Evolutionary conservation across 345 rosid genomes (phyloP).

Genomic region (Salix exigua): DNA sequence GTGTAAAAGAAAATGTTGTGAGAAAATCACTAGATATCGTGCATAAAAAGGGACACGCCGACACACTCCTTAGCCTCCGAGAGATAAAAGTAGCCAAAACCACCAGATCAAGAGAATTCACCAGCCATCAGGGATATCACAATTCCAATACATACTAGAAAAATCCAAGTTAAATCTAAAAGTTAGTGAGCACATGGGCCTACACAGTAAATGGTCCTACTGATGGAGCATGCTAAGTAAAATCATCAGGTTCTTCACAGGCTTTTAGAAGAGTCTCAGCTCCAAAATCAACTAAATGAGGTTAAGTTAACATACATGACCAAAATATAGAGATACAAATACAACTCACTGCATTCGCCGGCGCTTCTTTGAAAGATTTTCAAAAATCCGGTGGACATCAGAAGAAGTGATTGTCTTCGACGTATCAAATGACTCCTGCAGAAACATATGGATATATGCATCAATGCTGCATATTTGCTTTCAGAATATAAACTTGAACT

Average conservation of each 20-base stretch:
- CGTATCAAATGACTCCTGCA: conserved; percentile 71
- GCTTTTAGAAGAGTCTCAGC: conserved; percentile 4
- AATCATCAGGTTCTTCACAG: background rate
- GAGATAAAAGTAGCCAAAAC: background rate
- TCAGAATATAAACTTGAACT: background rate
- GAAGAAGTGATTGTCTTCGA: conserved; percentile 78
- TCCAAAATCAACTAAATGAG: conserved; percentile 8
- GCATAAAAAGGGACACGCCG: background rate
- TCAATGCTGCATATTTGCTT: background rate
- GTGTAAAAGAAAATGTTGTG: background rate
- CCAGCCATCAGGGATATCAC: background rate
- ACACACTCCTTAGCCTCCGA: background rate
- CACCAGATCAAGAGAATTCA: background rate
- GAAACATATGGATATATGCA: background rate
- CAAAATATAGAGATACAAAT: background rate
- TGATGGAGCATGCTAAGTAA: background rate
- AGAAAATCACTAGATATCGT: background rate
- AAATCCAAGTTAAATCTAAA: background rate
- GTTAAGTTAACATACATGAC: background rate
- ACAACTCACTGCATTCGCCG: conserved; percentile 41
- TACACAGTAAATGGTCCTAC: background rate
- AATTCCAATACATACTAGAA: background rate
- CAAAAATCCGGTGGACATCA: conserved; percentile 79
- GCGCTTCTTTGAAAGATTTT: conserved; percentile 89
- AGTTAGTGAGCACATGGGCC: background rate